A percentile compares a stretch with the other conserved stretches of the same genome.
These are phyloP conservation scores for Plasmodium gaboni DNA, from an alignment of 169 alveolate genomes.

Conservation along the genomic window DNA sequence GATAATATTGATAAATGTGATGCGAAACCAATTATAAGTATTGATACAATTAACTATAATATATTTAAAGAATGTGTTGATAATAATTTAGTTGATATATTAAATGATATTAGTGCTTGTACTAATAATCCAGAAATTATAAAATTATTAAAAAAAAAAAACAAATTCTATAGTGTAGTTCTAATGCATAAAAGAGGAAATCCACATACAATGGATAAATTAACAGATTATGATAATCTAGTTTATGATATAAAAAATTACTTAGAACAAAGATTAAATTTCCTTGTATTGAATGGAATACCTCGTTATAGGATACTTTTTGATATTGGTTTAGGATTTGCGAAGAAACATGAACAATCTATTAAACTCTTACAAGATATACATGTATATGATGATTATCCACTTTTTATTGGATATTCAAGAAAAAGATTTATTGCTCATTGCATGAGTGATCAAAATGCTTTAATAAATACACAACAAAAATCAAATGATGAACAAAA, in stretches of 20 bases:
- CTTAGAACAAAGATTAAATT: constrained; percentile 47
- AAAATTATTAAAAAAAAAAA: constrained; percentile 52
- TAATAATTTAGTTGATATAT: constrained; percentile 28
- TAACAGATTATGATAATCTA: constrained; percentile 53
- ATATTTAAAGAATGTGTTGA: constrained; percentile 66
- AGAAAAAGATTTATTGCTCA: constrained; percentile 68
- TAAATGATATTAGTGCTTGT: constrained; percentile 66
- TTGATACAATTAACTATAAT: constrained; percentile 58
- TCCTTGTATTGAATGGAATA: constrained; percentile 60
- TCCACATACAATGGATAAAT: constrained; percentile 71
- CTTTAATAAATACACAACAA: neutral
- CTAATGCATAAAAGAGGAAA: constrained; percentile 72
- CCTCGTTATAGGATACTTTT: constrained; percentile 66
- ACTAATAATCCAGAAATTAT: constrained; percentile 58
- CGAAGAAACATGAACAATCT: constrained; percentile 66
- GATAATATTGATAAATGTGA: neutral
- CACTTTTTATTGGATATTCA: constrained; percentile 72
- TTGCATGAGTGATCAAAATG: constrained; percentile 24
- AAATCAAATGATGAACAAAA: neutral
- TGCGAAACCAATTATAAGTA: constrained; percentile 55
- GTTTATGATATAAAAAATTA: constrained; percentile 62
- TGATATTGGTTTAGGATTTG: constrained; percentile 67
- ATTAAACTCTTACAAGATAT: constrained; percentile 47
- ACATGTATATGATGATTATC: constrained; percentile 71
- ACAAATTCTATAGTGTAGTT: constrained; percentile 48